These are phyloP conservation scores for Monocercomonoides exilis DNA, from an alignment of 78 protist species.

Conservation along the genomic window DNA sequence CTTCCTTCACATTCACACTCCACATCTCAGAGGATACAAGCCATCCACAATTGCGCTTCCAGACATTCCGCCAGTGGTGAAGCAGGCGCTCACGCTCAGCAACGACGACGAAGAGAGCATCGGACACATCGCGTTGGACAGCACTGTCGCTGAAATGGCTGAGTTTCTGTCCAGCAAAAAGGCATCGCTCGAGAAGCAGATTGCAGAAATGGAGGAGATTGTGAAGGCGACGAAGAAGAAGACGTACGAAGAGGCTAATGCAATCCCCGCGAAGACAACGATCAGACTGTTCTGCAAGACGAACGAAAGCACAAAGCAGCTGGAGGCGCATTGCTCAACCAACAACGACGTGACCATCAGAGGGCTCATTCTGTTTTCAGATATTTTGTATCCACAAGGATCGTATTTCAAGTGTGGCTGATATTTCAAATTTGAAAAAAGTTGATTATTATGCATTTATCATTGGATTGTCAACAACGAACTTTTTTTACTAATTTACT, in stretches of 20 bases:
- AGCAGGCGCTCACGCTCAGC: neutral
- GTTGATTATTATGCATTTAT: no score
- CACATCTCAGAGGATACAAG: neutral
- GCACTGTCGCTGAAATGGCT: neutral
- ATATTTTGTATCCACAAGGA: neutral
- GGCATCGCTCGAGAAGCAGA: neutral
- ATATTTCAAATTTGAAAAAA: no score
- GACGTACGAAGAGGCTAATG: neutral
- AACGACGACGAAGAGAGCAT: no score
- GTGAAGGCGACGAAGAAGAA: neutral
- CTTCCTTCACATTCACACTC: neutral
- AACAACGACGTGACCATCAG: neutral
- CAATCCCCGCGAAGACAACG: neutral
- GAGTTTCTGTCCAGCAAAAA: neutral
- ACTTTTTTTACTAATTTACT: no score
- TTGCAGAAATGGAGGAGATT: neutral
- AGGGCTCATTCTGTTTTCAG: neutral
- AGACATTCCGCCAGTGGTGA: neutral
- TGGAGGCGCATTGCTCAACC: neutral
- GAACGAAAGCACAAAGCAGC: neutral
- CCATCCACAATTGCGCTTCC: neutral
- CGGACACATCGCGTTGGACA: no score
- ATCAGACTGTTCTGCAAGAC: neutral
- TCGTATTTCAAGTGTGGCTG: neutral
- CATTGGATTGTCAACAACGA: no score